Percentiles rank a stretch among this genome's conserved stretches.
Evolutionary conservation across 768 basidiomycete species (phyloP).

Genomic region (Pleurotus ostreatus): DNA sequence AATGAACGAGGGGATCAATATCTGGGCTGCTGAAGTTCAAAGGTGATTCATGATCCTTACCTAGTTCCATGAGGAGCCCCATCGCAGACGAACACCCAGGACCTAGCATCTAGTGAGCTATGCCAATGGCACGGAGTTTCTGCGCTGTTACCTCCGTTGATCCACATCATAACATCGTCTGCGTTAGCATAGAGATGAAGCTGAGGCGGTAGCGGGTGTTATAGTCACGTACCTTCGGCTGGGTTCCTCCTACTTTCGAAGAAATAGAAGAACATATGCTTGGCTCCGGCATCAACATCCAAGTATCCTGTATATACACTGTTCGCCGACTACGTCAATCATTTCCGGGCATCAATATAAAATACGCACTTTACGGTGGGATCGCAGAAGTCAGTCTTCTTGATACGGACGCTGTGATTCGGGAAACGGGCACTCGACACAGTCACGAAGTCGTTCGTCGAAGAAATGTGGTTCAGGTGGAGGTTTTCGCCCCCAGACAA

Average conservation of each 20-base stretch:
- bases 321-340: neutral
- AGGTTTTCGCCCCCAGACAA: neutral
- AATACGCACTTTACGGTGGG: conserved; percentile 53
- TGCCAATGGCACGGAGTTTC: conserved; percentile 12
- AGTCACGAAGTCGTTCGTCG: conserved; percentile 24
- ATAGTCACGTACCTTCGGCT: conserved; percentile 38
- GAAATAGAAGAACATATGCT: conserved; percentile 72
- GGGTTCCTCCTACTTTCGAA: conserved; percentile 66
- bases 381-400: conserved; percentile 60
- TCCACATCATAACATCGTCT: conserved; percentile 73
- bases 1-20: neutral
- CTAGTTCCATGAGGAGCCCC: conserved; percentile 70
- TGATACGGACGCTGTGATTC: conserved; percentile 50
- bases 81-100: conserved; percentile 51
- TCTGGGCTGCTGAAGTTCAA: neutral
- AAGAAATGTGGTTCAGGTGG: neutral
- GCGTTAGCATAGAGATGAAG: neutral
- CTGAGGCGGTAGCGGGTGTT: conserved; percentile 11
- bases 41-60: conserved; percentile 31
- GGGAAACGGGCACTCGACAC: conserved; percentile 50
- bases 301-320: conserved; percentile 39
- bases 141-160: conserved; percentile 44
- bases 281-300: conserved; percentile 45
- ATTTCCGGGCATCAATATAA: conserved; percentile 2
- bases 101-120: conserved; percentile 24